Evolutionary conservation across 257 asterid genomes (phyloP).

Genomic region (Primulina tabacum): DNA sequence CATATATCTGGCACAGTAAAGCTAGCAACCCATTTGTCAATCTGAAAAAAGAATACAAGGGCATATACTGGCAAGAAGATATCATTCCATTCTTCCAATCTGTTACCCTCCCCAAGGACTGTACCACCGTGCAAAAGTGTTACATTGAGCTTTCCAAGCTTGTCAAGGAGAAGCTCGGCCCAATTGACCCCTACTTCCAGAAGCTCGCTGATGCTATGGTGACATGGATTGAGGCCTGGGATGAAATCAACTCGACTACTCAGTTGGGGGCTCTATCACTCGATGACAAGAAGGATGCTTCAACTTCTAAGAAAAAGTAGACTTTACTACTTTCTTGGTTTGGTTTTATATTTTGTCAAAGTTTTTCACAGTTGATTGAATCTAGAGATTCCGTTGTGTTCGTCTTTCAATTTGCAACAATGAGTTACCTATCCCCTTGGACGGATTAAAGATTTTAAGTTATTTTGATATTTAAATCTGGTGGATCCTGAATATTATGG

Average conservation of each 20-base stretch:
- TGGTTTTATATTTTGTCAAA: background rate
- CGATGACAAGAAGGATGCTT: constrained; percentile 18
- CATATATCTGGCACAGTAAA: constrained; percentile 81
- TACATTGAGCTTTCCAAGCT: constrained; percentile 65
- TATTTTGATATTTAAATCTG: constrained; percentile 14
- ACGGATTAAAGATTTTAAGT: constrained; percentile 29
- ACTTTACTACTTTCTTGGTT: background rate
- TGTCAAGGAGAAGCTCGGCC: constrained; percentile 51
- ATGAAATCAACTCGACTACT: constrained; percentile 43
- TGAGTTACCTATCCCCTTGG: constrained; percentile 14
- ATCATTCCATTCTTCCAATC: constrained; percentile 71
- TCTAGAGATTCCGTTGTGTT: constrained; percentile 9
- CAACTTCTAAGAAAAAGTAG: constrained; percentile 39
- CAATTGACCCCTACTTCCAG: constrained; percentile 54
- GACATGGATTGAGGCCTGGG: constrained; percentile 74
- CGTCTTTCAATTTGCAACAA: constrained; percentile 14
- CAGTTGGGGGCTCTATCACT: constrained; percentile 24
- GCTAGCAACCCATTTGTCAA: constrained; percentile 77
- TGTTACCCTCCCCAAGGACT: constrained; percentile 43
- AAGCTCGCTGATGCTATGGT: constrained; percentile 71
- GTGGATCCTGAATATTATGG: background rate
- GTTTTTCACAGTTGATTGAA: background rate
- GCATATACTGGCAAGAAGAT: constrained; percentile 73
- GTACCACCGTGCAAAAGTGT: constrained; percentile 62
- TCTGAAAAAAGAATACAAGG: constrained; percentile 64